Evolutionary conservation across 495 filamentous ascomycete species (phyloP), one percentile per base, ranked within the genome.

Genomic region (Tetracladium setigerum): DNA sequence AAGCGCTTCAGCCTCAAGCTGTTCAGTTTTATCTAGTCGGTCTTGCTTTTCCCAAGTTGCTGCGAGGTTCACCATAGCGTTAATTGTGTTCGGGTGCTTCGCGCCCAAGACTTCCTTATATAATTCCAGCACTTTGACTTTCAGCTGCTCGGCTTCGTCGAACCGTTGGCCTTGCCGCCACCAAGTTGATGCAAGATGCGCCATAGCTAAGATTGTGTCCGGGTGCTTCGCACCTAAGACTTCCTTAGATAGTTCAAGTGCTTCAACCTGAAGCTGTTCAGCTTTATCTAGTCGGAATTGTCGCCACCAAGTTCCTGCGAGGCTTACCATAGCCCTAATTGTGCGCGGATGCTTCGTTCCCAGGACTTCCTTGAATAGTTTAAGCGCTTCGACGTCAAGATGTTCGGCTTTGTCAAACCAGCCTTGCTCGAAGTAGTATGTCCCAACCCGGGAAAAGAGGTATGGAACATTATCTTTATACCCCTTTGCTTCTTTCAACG

Each of bases 181-280:
- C 14, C 9, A 39, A 33, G 45, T 41, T 32, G 24, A 30, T 3
- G 47, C 59, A 0, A 69, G 60, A 18, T 56, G 58, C 15, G 30
- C 38, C 56, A 66, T 66, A 4, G 46, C 54, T 12, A 19, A 56
- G 41, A 67, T 35, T 2, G 68, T 70, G 15, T 63, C 41, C 7
- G 56, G 53, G 48, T 59, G 53, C 35, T 50, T 38, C 5, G 35
- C 17, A 30, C 56, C 56, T 4, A 52, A 30, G 16, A 15, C 19
- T 12, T 37, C 53, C 52, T 49, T 48, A 49, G 39, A 14, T 16
- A 52, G 37, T 14, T 30, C 43, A 2, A 59, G 53, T 14, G 50
- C 56, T 42, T 54, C 19, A 1, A 49, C 19, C 4, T 46, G 24
- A 22, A 44, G 39, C 22, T 35, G 15, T 37, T 55, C 55, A 15